Percentiles rank a stretch among this genome's conserved stretches.
Conservation (phyloP, 768 basidiomycete genomes). For the Suillus lakei region DNA sequence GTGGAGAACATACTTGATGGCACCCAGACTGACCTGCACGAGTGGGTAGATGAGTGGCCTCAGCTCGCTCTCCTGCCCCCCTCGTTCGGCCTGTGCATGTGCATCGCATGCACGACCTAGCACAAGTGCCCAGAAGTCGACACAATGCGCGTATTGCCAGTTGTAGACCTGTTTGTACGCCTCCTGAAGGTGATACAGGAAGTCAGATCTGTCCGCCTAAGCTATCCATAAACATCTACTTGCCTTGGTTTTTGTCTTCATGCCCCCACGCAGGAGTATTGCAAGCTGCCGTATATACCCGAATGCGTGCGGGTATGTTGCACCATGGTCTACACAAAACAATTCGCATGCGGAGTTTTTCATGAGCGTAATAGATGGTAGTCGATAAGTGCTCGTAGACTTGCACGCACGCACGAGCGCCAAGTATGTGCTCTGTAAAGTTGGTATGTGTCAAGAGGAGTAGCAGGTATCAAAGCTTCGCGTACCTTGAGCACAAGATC, state of each 20-base stretch:
- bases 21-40: constrained; percentile 92
- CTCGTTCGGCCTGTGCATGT: constrained; percentile 53
- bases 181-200: constrained; percentile 53
- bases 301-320: constrained; percentile 93
- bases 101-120: constrained; percentile 80
- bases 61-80: constrained; percentile 73
- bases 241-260: constrained; percentile 87
- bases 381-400: constrained; percentile 81
- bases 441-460: neutral
- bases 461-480: constrained; percentile 1
- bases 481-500: constrained; percentile 87
- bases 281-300: constrained; percentile 95
- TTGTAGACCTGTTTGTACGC: constrained; percentile 96
- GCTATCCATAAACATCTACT: constrained; percentile 17
- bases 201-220: constrained; percentile 4
- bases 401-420: constrained; percentile 84
- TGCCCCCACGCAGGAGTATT: constrained; percentile 88
- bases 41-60: constrained; percentile 93
- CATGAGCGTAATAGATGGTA: constrained; percentile 94
- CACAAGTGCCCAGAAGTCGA: constrained; percentile 96
- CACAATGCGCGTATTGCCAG: constrained; percentile 95
- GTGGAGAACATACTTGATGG: constrained; percentile 72
- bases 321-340: constrained; percentile 75
- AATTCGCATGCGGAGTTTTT: constrained; percentile 97
- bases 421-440: constrained; percentile 79